Percentiles rank a stretch among this genome's conserved stretches.
Evolutionary conservation across 768 basidiomycete genomes (phyloP).

Genomic region (Suillus brevipes): DNA sequence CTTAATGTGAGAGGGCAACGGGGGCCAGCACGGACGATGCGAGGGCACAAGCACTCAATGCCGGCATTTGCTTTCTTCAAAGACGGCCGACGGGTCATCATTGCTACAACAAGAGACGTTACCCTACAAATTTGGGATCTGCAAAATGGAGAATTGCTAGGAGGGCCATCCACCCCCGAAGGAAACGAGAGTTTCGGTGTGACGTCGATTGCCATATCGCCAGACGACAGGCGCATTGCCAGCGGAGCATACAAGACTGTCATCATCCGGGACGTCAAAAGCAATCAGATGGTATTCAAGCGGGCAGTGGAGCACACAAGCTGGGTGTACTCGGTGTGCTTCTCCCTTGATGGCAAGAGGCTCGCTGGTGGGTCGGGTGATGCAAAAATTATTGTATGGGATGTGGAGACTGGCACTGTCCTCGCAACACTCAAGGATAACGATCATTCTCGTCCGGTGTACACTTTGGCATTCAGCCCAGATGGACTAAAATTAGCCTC

Average conservation of each 20-base stretch:
- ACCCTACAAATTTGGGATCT: not conserved
- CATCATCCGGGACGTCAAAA: not conserved
- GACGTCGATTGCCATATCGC: not conserved
- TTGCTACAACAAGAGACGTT: not conserved
- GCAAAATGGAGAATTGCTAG: not conserved
- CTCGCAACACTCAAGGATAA: not conserved
- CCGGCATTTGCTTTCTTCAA: not conserved
- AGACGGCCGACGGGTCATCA: not conserved
- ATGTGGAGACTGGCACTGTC: not conserved
- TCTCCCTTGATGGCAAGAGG: not conserved
- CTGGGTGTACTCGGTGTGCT: not conserved
- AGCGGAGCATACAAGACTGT: not conserved
- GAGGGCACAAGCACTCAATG: not conserved
- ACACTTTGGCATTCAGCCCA: not conserved
- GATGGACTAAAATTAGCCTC: not conserved
- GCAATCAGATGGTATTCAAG: not conserved
- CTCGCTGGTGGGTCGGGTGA: not conserved
- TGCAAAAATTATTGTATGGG: not conserved
- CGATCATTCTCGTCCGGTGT: accelerated
- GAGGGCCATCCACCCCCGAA: not conserved
- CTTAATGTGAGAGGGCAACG: not conserved
- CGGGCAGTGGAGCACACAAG: not conserved
- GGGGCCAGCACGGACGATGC: not conserved
- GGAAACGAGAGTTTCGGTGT: not conserved
- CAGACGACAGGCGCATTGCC: not conserved